Base-by-base conservation (phyloP, 192 early-diverging fungal species). In the Glomus cerebriforme region DNA sequence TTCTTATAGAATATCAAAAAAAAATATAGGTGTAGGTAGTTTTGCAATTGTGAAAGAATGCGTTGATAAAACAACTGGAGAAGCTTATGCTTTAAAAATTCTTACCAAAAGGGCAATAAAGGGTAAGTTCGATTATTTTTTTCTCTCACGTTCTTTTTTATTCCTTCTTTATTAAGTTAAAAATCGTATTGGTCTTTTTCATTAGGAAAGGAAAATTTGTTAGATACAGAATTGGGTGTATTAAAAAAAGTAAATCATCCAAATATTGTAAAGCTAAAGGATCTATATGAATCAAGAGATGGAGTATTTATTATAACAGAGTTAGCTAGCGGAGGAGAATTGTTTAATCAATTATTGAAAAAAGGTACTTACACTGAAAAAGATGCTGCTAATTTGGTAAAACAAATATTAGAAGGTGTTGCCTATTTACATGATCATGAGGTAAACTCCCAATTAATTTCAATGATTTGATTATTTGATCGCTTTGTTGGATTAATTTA, bases 391-490 rank as follows among this genome's bases (percentile, higher is more conserved):
- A 73, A 85, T 43, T 87, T 96, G 27, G 88, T 96, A n/a, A 87
- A 88, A 73, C 91, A 92, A 62, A 89, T 96, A 31, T 83, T 93
- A 29, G 88, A 95, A 60, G 95, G 95, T 12, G 89, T 97, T 17
- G 90, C 86, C 19, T 98, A 97, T 82, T 85, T 98, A 73, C 97
- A 98, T 81, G 87, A 88, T 29, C 86, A 92, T 76, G 92, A 93
- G 84, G 82, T 85, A 83, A 73, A 73, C 6, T 68, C 2, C 19
- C 8, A 19, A 22, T 35, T 29, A 34, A 29, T 32, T 26, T 8
- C 27, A 31, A 3, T 64, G 10, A 12, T 43, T 43, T 10, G 12
- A 13, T 10, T 12, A 12, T 2, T 43, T 43, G 9, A 43, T 43
- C 12, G 12, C 2, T 39, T 39, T 9, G 37, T 39, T 39, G 37